Evolutionary conservation across 106 monocot species (phyloP).

Genomic region (Alisma plantagoaquatica): DNA sequence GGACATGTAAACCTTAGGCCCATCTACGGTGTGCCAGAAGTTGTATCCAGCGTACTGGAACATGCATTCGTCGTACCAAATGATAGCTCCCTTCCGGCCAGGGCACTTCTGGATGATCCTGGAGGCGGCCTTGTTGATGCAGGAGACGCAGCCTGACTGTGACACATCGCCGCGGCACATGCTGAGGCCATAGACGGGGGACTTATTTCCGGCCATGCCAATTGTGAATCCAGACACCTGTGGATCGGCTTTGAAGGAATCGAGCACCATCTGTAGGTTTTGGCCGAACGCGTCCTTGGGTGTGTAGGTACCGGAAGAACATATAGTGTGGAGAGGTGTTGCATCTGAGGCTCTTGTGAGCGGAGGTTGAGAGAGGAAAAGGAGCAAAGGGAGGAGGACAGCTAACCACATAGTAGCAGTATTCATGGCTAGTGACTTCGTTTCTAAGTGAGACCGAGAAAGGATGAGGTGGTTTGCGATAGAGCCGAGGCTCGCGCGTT

Average conservation of each 20-base stretch:
- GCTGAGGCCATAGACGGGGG: conserved; percentile 29
- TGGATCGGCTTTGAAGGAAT: background rate
- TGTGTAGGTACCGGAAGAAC: background rate
- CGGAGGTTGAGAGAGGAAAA: background rate
- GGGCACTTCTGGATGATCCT: conserved; percentile 11
- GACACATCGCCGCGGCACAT: conserved; percentile 34
- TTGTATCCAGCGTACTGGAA: conserved; percentile 21
- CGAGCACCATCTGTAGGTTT: background rate
- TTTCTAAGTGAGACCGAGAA: too few species aligned
- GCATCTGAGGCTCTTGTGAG: background rate
- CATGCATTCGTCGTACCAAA: conserved; percentile 34
- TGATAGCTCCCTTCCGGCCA: conserved; percentile 12
- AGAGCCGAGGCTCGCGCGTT: too few species aligned
- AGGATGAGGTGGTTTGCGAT: too few species aligned
- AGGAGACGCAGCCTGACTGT: conserved; percentile 17
- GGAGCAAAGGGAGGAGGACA: background rate
- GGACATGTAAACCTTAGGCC: background rate
- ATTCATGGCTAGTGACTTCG: too few species aligned
- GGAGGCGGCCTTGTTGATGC: conserved; percentile 15
- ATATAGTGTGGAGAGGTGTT: background rate
- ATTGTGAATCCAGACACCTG: background rate
- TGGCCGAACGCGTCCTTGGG: background rate
- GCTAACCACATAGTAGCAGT: too few species aligned
- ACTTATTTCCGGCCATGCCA: conserved; percentile 7
- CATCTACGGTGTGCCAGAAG: conserved; percentile 26